Evolutionary conservation across 2,329 filamentous ascomycete genomes (phyloP).

Genomic region (Fusarium brachygibbosum): DNA sequence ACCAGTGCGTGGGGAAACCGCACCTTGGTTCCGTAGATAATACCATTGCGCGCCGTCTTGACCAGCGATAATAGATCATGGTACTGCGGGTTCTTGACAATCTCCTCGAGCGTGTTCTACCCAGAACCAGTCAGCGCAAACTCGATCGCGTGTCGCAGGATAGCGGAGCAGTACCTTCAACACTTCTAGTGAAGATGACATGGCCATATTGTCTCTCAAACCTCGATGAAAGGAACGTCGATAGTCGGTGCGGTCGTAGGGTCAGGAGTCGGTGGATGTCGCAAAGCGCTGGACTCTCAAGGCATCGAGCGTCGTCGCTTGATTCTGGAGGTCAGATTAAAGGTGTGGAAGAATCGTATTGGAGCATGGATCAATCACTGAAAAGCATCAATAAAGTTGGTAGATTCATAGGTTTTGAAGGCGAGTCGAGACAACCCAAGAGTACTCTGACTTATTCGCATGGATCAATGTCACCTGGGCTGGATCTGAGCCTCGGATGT

Average conservation of each 20-base stretch:
- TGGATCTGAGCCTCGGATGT: conserved; percentile 43
- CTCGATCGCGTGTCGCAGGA: neutral
- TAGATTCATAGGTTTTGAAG: conserved; percentile 25
- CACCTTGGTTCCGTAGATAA: conserved; percentile 96
- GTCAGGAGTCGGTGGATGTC: conserved; percentile 18
- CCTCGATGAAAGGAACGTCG: conserved; percentile 41
- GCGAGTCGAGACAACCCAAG: conserved; percentile 9
- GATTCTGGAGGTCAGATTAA: conserved; percentile 14
- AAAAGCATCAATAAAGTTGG: conserved; percentile 30
- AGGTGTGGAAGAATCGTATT: conserved; percentile 21
- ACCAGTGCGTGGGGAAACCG: conserved; percentile 98
- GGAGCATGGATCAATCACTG: conserved; percentile 11
- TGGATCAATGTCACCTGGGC: conserved; percentile 40
- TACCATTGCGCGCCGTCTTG: conserved; percentile 96
- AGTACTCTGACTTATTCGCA: conserved; percentile 3
- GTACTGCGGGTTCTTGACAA: conserved; percentile 86
- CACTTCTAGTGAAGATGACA: conserved; percentile 47
- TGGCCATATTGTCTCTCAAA: conserved; percentile 46
- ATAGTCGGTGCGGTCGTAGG: conserved; percentile 21
- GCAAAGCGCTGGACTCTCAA: conserved; percentile 16
- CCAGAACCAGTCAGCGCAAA: conserved; percentile 27
- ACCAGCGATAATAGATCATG: conserved; percentile 86
- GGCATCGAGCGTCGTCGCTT: conserved; percentile 35
- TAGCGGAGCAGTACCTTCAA: conserved; percentile 46
- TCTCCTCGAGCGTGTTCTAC: conserved; percentile 77